Conservation (phyloP, 129 eudicot species). For the Glebionis coronaria region DNA sequence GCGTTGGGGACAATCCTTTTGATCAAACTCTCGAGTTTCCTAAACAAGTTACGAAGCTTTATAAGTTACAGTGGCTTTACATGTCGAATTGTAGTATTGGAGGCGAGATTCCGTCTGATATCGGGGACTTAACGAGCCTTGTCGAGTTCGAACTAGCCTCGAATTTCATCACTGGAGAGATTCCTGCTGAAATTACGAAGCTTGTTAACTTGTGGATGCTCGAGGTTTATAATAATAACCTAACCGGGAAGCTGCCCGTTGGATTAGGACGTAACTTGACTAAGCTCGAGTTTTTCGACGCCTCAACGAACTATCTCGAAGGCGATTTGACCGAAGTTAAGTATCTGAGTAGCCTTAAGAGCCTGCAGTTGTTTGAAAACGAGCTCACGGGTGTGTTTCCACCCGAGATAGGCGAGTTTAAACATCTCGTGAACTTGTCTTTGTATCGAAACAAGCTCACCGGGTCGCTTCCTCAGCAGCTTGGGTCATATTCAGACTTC, state of each 20-base stretch:
- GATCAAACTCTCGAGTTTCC: conserved; percentile 54
- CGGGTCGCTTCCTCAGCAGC: conserved; percentile 55
- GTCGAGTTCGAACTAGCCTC: conserved; percentile 49
- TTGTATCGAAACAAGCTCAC: conserved; percentile 60
- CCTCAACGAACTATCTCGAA: conserved; percentile 42
- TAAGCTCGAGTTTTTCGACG: conserved; percentile 59
- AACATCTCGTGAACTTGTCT: conserved; percentile 48
- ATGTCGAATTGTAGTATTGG: conserved; percentile 68
- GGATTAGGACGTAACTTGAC: conserved; percentile 58
- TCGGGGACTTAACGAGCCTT: conserved; percentile 60
- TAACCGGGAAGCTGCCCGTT: conserved; percentile 57
- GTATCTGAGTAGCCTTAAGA: conserved; percentile 38
- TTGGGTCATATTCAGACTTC: conserved; percentile 66
- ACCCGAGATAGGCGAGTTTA: conserved; percentile 65
- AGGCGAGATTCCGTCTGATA: conserved; percentile 65
- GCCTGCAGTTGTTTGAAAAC: conserved; percentile 57
- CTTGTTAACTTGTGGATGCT: conserved; percentile 63
- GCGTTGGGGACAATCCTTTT: conserved; percentile 78
- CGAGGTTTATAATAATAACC: conserved; percentile 49
- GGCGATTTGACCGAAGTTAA: conserved; percentile 54
- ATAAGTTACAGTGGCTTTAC: conserved; percentile 62
- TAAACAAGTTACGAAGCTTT: conserved; percentile 31
- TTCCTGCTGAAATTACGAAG: conserved; percentile 56
- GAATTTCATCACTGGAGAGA: conserved; percentile 58
- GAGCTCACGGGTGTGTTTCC: conserved; percentile 61